Percentiles rank a stretch among this genome's conserved stretches.
phyloP scores from a whole-genome alignment of 148 eudicot species.

The Diospyros kaki region DNA sequence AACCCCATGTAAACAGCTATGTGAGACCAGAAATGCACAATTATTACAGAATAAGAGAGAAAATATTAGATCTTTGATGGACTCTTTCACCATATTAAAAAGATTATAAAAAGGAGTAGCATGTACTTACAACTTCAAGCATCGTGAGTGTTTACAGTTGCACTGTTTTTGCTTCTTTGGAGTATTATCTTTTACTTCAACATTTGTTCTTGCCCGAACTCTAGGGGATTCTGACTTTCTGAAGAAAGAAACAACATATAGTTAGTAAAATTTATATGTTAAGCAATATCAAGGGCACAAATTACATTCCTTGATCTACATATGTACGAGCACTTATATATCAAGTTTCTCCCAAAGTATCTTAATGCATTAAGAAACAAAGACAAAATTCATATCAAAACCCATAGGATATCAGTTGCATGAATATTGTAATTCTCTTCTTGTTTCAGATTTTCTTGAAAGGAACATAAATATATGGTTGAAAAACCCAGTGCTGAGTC shows the following conservation, averaged over 20 bases:
- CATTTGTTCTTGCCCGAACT: constrained; percentile 53
- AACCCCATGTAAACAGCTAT: neutral
- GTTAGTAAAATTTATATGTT: neutral
- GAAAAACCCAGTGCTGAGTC: neutral
- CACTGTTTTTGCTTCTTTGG: constrained; percentile 98
- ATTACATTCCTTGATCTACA: neutral
- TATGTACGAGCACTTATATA: neutral
- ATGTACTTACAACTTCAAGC: constrained; percentile 86
- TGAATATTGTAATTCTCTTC: neutral
- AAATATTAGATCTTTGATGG: neutral
- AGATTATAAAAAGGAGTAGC: neutral
- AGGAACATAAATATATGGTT: neutral
- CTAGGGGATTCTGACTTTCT: constrained; percentile 92
- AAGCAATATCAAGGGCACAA: neutral
- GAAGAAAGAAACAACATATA: constrained; percentile 24
- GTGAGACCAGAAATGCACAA: constrained; percentile 1
- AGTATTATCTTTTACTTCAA: constrained; percentile 82
- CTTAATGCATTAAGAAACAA: neutral
- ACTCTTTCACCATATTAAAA: constrained; percentile 2
- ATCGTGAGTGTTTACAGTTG: constrained; percentile 95
- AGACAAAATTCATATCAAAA: neutral
- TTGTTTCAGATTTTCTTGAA: neutral
- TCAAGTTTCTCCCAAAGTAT: neutral
- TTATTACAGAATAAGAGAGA: neutral
- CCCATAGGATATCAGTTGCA: neutral